Conservation (phyloP, 2,329 filamentous ascomycete genomes). For the Pseudocercospora fuligena region DNA sequence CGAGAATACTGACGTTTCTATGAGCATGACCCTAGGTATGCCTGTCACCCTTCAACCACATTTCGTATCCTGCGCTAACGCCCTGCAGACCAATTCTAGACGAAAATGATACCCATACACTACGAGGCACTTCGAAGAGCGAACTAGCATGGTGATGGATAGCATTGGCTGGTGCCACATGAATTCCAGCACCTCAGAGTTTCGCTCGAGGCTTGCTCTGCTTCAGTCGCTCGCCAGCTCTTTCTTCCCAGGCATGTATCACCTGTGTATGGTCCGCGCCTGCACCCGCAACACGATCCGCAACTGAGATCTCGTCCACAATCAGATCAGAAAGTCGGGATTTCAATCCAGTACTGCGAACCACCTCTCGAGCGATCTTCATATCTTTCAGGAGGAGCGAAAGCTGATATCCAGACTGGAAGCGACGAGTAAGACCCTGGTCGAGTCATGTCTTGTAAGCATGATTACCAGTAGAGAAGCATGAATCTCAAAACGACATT, state of each 20-base stretch:
- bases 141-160: background rate
- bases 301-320: constrained; percentile 35
- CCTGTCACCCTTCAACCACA: constrained; percentile 4
- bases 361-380: constrained; percentile 40
- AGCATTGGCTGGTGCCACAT: background rate
- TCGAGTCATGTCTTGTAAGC: background rate
- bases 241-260: constrained; percentile 41
- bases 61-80: background rate
- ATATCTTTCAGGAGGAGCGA: constrained; percentile 41
- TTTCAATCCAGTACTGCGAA: constrained; percentile 37
- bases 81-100: constrained; percentile 29
- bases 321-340: constrained; percentile 35
- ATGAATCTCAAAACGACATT: background rate
- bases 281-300: constrained; percentile 34
- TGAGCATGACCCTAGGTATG: constrained; percentile 71
- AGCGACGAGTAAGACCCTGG: constrained; percentile 30
- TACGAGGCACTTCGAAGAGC: constrained; percentile 9
- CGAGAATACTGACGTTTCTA: constrained; percentile 79
- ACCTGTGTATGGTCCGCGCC: constrained; percentile 40
- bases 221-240: constrained; percentile 37
- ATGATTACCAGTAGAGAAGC: background rate
- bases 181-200: background rate
- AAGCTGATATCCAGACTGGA: constrained; percentile 40
- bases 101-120: constrained; percentile 17
- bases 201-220: constrained; percentile 25